Percentiles rank a stretch among this genome's conserved stretches.
Evolutionary conservation across 1,284 basidiomycete genomes (phyloP).

Genomic region (Mycosarcoma maydis): DNA sequence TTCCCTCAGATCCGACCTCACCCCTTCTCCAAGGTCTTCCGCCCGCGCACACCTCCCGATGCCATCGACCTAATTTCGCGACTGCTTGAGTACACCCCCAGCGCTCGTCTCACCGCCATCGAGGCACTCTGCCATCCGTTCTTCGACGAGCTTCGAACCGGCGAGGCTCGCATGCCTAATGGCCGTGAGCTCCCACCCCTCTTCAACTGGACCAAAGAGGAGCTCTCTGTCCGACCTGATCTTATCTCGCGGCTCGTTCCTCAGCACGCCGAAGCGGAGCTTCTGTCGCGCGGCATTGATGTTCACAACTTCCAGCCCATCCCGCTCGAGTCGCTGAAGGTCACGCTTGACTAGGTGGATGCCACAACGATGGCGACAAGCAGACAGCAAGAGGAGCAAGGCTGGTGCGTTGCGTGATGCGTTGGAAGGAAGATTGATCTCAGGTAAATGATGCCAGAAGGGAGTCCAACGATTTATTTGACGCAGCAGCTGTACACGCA

Average conservation of each 20-base stretch:
- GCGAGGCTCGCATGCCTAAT: constrained; percentile 89
- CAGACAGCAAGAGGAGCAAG: not conserved
- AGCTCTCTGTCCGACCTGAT: constrained; percentile 94
- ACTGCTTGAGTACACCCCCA: constrained; percentile 95
- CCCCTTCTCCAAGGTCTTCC: constrained; percentile 82
- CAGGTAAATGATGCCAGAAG: not conserved
- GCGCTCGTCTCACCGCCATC: constrained; percentile 86
- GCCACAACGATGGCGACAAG: constrained; percentile 2
- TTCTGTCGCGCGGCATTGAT: constrained; percentile 84
- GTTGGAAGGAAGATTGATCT: not conserved
- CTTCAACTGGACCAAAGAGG: constrained; percentile 96
- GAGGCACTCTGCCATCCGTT: constrained; percentile 87
- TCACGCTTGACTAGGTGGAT: constrained; percentile 63
- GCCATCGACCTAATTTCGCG: constrained; percentile 95
- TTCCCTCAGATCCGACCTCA: constrained; percentile 98
- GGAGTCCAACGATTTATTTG: no score
- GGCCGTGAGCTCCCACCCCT: constrained; percentile 93
- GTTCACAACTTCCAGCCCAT: constrained; percentile 79
- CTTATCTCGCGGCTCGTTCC: constrained; percentile 91
- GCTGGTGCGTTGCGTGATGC: not conserved
- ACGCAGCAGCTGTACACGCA: no score
- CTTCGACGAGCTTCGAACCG: constrained; percentile 89
- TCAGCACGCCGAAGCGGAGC: constrained; percentile 84
- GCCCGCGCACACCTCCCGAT: constrained; percentile 92
- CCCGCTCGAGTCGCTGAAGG: constrained; percentile 65